Percentiles rank a stretch among this genome's conserved stretches.
Evolutionary conservation across 2,329 filamentous ascomycete genomes (phyloP).

Genomic region (Venturia effusa): DNA sequence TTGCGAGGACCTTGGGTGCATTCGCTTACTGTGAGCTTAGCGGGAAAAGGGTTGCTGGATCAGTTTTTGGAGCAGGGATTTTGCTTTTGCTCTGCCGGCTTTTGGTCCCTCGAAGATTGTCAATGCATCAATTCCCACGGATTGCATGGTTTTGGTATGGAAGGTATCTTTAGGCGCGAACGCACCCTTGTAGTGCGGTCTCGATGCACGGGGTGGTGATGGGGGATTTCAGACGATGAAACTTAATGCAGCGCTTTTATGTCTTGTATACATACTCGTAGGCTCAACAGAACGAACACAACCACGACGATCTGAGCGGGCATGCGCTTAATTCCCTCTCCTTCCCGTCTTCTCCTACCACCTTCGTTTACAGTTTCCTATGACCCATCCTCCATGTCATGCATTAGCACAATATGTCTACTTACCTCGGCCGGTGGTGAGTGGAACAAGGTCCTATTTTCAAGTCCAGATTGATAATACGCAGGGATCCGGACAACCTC

Average conservation of each 20-base stretch:
- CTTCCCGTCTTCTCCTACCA: background rate
- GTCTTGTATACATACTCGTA: background rate
- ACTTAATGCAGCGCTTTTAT: background rate
- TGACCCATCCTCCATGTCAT: background rate
- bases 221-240: background rate
- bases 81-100: background rate
- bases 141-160: background rate
- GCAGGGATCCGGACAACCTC: background rate
- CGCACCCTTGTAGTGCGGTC: background rate
- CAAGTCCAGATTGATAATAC: background rate
- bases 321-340: background rate
- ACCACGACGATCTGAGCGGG: background rate
- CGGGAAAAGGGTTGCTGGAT: background rate
- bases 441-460: background rate
- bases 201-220: background rate
- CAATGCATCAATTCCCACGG: background rate
- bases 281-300: background rate
- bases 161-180: background rate
- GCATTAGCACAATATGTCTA: background rate
- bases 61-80: background rate
- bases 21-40: background rate
- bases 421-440: background rate
- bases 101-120: background rate
- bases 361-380: background rate
- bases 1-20: slow-evolving; percentile 1